Conservation (phyloP, 345 rosid genomes). For the Abelmoschus esculentus region DNA sequence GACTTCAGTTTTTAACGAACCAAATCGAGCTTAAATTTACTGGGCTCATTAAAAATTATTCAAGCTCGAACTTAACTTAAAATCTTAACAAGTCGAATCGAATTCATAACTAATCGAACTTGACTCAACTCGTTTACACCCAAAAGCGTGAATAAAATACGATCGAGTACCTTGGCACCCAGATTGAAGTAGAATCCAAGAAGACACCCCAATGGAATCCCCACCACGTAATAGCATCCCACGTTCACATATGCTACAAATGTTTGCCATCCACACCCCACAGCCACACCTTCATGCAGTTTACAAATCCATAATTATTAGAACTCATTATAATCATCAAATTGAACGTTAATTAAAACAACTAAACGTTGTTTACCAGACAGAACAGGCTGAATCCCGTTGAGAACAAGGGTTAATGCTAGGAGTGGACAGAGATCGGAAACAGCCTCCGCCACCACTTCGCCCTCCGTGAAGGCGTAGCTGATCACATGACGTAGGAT, state of each 20-base stretch:
- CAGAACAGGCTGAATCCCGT: neutral
- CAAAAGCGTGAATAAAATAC: neutral
- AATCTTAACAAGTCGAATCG: too few relatives aligned
- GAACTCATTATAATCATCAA: too few relatives aligned
- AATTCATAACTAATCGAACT: too few relatives aligned
- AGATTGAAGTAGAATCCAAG: slow-evolving; percentile 54
- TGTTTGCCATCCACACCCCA: slow-evolving; percentile 83
- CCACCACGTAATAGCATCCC: slow-evolving; percentile 60
- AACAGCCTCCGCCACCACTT: neutral
- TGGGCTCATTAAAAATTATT: too few relatives aligned
- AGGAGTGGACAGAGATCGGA: neutral
- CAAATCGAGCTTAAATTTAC: too few relatives aligned
- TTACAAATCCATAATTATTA: too few relatives aligned
- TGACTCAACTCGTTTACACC: too few relatives aligned
- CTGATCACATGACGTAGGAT: neutral
- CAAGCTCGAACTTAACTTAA: too few relatives aligned
- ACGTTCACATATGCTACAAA: slow-evolving; percentile 65
- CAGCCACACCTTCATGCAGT: slow-evolving; percentile 52
- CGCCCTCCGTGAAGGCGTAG: neutral
- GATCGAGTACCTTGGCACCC: slow-evolving; percentile 49
- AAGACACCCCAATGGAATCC: slow-evolving; percentile 52
- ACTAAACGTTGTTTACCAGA: slow-evolving; percentile 12
- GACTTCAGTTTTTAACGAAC: too few relatives aligned
- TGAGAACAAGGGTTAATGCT: neutral
- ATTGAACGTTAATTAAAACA: too few relatives aligned